Evolutionary conservation across 495 filamentous ascomycete genomes (phyloP).

Genomic region (Neurospora pannonica): DNA sequence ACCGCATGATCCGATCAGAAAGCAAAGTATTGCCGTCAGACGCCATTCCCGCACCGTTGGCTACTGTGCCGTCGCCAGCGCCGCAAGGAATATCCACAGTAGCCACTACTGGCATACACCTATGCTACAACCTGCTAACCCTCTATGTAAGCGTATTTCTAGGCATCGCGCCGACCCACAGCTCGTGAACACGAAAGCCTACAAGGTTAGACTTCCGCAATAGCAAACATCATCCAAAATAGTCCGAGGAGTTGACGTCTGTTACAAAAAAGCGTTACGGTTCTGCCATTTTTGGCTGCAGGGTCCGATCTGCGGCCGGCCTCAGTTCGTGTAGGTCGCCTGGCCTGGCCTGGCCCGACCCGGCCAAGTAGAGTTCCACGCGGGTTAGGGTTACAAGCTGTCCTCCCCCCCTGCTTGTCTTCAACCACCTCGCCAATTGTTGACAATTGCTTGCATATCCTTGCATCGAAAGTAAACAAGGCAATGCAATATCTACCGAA

Average conservation of each 20-base stretch:
- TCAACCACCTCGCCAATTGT: neutral
- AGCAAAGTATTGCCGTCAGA: neutral
- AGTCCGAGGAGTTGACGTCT: neutral
- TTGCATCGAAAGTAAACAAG: neutral
- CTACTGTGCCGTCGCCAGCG: neutral
- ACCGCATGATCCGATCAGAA: neutral
- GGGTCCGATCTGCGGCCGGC: neutral
- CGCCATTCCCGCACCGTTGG: neutral
- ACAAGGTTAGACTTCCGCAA: neutral
- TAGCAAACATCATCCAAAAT: neutral
- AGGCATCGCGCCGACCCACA: neutral
- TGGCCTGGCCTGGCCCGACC: neutral
- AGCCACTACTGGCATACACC: neutral
- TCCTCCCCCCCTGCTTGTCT: neutral
- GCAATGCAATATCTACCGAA: neutral
- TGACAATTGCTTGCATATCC: neutral
- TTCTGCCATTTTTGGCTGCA: neutral
- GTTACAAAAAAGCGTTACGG: neutral
- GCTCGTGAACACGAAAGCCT: neutral
- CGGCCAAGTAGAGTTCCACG: neutral
- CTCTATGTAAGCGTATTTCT: neutral
- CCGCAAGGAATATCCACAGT: neutral
- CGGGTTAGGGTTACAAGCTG: neutral
- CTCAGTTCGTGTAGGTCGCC: neutral
- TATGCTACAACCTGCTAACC: neutral